Conservation (phyloP, 805 yeast species). For the Pichia paraexigua region DNA sequence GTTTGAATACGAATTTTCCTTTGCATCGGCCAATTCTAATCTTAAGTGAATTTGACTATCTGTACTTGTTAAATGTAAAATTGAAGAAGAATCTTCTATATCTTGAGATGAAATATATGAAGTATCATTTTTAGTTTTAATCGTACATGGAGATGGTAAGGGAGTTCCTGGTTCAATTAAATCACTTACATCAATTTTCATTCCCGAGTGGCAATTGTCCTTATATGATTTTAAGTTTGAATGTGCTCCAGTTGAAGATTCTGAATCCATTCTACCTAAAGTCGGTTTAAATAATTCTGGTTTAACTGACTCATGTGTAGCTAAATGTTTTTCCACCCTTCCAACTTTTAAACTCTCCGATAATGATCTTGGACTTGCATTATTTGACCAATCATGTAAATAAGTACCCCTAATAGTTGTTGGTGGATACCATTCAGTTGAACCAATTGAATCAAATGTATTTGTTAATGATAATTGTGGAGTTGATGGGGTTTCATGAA, state of each 20-base stretch:
- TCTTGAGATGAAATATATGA: not conserved
- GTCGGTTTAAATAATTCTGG: not conserved
- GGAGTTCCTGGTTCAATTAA: conserved; percentile 3
- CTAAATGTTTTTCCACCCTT: not conserved
- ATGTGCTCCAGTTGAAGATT: not conserved
- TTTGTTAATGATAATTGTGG: not conserved
- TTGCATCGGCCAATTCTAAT: not conserved
- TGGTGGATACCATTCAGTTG: conserved; percentile 8
- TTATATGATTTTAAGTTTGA: not conserved
- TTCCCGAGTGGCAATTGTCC: not conserved
- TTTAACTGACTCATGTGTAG: not conserved
- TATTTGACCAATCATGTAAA: conserved; percentile 23
- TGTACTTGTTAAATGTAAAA: not conserved
- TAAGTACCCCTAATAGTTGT: conserved; percentile 27
- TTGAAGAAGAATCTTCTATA: not conserved
- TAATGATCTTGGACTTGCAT: conserved; percentile 5
- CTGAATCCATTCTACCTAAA: not conserved
- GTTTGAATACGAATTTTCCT: not conserved
- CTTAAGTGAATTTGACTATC: not conserved
- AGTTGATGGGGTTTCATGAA: not conserved
- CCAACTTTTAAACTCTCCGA: conserved; percentile 7
- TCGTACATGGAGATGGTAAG: conserved; percentile 4
- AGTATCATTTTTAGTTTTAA: not conserved
- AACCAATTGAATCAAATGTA: not conserved
- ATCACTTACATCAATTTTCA: not conserved